A percentile compares a stretch with the other conserved stretches of the same genome.
Conservation (phyloP, 345 rosid genomes). For the Schrenkiella parvula region DNA sequence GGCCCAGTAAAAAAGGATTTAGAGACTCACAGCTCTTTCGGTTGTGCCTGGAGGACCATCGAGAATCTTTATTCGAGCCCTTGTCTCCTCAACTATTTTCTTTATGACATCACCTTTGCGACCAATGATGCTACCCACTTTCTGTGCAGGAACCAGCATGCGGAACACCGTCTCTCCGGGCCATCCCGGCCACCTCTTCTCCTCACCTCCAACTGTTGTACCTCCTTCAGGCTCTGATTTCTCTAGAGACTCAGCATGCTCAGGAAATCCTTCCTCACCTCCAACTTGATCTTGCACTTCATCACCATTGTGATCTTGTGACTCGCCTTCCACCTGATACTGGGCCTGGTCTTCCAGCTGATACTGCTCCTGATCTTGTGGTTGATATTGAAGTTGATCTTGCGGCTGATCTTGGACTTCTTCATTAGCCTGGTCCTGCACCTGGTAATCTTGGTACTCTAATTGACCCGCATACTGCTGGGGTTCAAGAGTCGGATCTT, state of each 20-base stretch:
- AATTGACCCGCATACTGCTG: slow-evolving; percentile 22
- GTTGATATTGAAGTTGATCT: slow-evolving; percentile 30
- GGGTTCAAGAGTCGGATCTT: slow-evolving; percentile 20
- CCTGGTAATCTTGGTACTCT: slow-evolving; percentile 20
- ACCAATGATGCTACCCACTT: slow-evolving; percentile 98
- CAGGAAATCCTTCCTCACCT: slow-evolving; percentile 36
- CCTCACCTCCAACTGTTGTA: slow-evolving; percentile 44
- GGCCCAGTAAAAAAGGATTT: slow-evolving; percentile 3
- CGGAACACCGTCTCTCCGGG: slow-evolving; percentile 99
- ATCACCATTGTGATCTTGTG: slow-evolving; percentile 24
- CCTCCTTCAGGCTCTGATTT: slow-evolving; percentile 40
- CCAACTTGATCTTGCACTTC: slow-evolving; percentile 28
- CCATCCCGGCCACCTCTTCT: slow-evolving; percentile 99
- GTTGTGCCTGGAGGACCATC: slow-evolving; percentile 99
- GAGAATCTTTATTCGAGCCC: slow-evolving; percentile 95
- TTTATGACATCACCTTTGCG: slow-evolving; percentile 97
- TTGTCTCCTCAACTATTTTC: slow-evolving; percentile 95
- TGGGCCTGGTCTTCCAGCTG: slow-evolving; percentile 26
- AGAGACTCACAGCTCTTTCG: slow-evolving; percentile 94
- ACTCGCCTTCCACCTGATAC: slow-evolving; percentile 23
- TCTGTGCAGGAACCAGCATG: slow-evolving; percentile 96
- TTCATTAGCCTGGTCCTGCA: slow-evolving; percentile 19
- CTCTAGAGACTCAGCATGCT: slow-evolving; percentile 26
- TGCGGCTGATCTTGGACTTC: slow-evolving; percentile 24
- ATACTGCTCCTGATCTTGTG: slow-evolving; percentile 34